A percentile compares a stretch with the other conserved stretches of the same genome.
Evolutionary conservation across 805 yeast genomes (phyloP).

Genomic region (Naumovozyma dairenensis): DNA sequence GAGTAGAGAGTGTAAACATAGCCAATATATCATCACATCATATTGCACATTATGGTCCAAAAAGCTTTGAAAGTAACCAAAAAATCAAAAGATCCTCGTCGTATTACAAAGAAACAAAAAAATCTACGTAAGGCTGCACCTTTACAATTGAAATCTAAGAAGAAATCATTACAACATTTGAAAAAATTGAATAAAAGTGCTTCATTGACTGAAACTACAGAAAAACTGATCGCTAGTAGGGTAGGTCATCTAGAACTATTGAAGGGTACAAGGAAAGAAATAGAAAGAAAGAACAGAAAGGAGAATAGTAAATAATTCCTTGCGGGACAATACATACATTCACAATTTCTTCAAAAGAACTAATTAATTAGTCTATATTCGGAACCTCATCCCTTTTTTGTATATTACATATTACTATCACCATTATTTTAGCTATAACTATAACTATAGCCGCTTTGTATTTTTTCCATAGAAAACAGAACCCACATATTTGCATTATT

Average conservation of each 20-base stretch:
- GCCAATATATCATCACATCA: too few species aligned
- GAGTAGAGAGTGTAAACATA: too few species aligned
- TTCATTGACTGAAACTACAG: constrained; percentile 53
- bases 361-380: not conserved
- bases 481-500: not conserved
- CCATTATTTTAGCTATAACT: too few species aligned
- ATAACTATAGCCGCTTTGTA: too few species aligned
- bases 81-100: constrained; percentile 32
- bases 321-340: too few species aligned
- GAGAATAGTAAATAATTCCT: constrained; percentile 3
- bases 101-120: constrained; percentile 50
- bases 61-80: constrained; percentile 50
- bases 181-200: constrained; percentile 46
- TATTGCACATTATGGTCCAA: constrained; percentile 69
- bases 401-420: constrained; percentile 3
- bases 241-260: constrained; percentile 90
- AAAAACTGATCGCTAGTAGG: constrained; percentile 73
- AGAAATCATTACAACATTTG: constrained; percentile 40
- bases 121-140: constrained; percentile 70
- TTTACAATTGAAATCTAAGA: constrained; percentile 56
- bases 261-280: constrained; percentile 80
- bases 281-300: constrained; percentile 42
- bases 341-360: too few species aligned
- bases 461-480: too few species aligned
- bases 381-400: not conserved